A percentile compares a stretch with the other conserved stretches of the same genome.
Evolutionary conservation across 164 flowering plant species (phyloP).

Genomic region (Chimonanthus salicifolius): DNA sequence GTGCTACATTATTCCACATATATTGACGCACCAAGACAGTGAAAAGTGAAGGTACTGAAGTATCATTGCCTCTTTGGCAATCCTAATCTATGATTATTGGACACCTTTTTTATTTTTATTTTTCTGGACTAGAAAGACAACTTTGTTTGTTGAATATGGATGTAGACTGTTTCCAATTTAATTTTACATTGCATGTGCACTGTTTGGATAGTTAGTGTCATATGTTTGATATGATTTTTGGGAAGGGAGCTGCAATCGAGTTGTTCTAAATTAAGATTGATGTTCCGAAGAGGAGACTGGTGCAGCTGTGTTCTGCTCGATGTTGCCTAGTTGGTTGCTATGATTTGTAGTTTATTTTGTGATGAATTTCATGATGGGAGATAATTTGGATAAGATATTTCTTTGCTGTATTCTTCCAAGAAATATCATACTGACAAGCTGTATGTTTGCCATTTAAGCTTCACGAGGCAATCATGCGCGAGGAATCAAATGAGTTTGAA

Average conservation of each 20-base stretch:
- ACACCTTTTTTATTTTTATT: background rate
- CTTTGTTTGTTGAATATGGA: background rate
- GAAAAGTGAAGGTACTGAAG: too few species aligned
- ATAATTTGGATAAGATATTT: background rate
- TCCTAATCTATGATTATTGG: background rate
- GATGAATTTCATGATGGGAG: background rate
- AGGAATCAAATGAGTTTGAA: constrained; percentile 69
- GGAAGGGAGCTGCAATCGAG: too few species aligned
- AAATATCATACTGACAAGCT: background rate
- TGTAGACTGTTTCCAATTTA: too few species aligned
- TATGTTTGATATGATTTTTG: background rate
- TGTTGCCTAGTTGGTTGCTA: too few species aligned
- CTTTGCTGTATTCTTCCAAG: background rate
- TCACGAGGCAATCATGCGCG: constrained; percentile 93
- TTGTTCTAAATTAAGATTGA: too few species aligned
- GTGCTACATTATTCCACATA: too few species aligned
- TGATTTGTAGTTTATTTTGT: background rate
- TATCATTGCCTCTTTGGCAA: background rate
- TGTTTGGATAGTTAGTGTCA: background rate
- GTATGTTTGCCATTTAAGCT: constrained; percentile 33
- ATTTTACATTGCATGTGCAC: background rate
- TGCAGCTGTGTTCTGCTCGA: too few species aligned
- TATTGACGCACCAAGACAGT: too few species aligned
- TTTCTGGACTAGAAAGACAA: too few species aligned
- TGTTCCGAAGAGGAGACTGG: too few species aligned